Base-by-base conservation (phyloP, 2,329 filamentous ascomycete genomes). In the Verticillium zaregamsianum region DNA sequence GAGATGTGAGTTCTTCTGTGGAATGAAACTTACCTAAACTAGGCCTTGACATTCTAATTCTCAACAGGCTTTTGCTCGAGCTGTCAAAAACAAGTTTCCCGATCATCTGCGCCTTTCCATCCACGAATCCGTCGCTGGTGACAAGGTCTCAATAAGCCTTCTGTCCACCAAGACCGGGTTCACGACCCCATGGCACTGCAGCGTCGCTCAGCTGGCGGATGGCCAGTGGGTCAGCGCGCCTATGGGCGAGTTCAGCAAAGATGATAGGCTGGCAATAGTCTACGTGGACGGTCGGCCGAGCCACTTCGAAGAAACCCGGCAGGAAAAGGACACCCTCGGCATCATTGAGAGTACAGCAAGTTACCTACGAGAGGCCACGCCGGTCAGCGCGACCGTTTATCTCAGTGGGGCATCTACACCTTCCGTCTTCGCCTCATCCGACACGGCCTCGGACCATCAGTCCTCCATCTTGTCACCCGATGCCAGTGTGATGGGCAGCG, bases 141-240 rank as follows among this genome's bases (percentile, higher is more conserved):
- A 67, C 32, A 73, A 73, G 39, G 58, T 73, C 1, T 73, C 69
- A 0, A 66, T 73, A 17, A 66, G 70, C 11, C 61, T 73, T 4
- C 66, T 74, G 14, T 66, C 68, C 60, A 73, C 72, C 25, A 68
- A 66, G 23, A 72, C 69, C 0, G 68, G 68, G 2, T 74, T 68
- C 56, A 74, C 72, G 0, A 73, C 72, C 0, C 72, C 72, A 0
- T 74, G 72, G 72, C 72, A 74, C 54, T 74, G 72, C 49, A 66
- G 64, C n/a, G 65, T 68, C 23, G 67, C 66, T 3, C 45, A 56
- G 15, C 31, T 60, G 14, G 23, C 59, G 6, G 23, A 31, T 32
- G 60, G 1, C 5, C 52, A 32, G 45, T 52, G 45, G 45, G 12
- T 52, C 8, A 52, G 45, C 45, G 45, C 45, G 11, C 45, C 45